Evolutionary conservation across 2,329 filamentous ascomycete genomes (phyloP), one percentile per base, ranked within the genome.

Genomic region (Xylaria sp.): DNA sequence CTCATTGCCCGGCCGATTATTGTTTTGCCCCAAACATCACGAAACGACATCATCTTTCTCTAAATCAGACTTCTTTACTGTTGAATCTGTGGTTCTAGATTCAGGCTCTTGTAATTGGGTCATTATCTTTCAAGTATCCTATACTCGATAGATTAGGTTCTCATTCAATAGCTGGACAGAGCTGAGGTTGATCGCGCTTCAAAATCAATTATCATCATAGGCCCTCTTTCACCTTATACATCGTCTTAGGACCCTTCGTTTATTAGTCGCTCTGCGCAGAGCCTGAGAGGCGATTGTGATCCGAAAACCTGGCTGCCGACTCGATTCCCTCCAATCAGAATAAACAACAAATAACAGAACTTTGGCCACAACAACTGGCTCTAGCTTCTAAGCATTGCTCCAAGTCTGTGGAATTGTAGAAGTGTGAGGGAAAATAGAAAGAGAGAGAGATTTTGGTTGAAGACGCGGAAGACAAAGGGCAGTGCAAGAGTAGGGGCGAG

Each of bases 1-100:
- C 49, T 66, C 66, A 66, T 69, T 61, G 51, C 65, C 65, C 46
- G 62, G 65, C 36, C 63, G 56, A 66, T 71, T 58, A 42, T 62
- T 66, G 59, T 59, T 66, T 64, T 68, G 44, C n/a, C 59, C 68
- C 48, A 60, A 65, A 61, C 59, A 71, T 60, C 64, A 40, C 36
- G 51, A 36, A 31, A 9, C 56, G 64, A 26, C 57, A 48, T 53
- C 64, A 53, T 54, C 46, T 17, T 36, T 53, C 13, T 28, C 38
- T 44, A 57, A 23, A 31, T 31, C 26, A n/a, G 26, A 28, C 28
- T 4, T 31, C 31, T 42, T 54, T 58, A 33, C 63, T 63, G 15
- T 40, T 49, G 9, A 48, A 36, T 49, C 57, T 59, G 48, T 51
- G 6, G 59, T 65, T 69, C n/a, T 36, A 20, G 51, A 17, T 44